Percentiles rank a stretch among this genome's conserved stretches.
These are phyloP conservation scores for Cyclotella atomus DNA, from an alignment of 108 stramenopile genomes.

Conservation along the genomic window DNA sequence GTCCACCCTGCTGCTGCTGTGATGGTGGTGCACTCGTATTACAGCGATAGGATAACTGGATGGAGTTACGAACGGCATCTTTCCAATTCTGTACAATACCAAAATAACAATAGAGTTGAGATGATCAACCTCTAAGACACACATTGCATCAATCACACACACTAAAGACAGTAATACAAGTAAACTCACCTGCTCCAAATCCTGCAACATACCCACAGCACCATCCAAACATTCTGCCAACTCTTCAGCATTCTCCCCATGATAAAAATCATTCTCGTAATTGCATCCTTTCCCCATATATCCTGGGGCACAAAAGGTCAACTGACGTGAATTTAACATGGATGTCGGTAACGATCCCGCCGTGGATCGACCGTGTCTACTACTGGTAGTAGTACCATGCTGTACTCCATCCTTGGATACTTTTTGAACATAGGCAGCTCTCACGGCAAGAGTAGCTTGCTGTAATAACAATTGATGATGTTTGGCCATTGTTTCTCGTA, in stretches of 20 bases:
- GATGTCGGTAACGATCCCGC: constrained; percentile 10
- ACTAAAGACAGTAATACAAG: background rate
- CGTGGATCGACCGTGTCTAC: no score
- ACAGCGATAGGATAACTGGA: constrained; percentile 51
- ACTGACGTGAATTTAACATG: constrained; percentile 22
- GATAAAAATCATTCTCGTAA: constrained; percentile 38
- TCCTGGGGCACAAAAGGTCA: constrained; percentile 21
- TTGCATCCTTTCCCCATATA: constrained; percentile 19
- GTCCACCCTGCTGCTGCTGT: constrained; percentile 1
- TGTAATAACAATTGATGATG: constrained; percentile 86
- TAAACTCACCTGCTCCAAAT: constrained; percentile 73
- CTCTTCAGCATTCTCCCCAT: constrained; percentile 74
- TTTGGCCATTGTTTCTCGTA: constrained; percentile 55
- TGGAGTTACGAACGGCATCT: constrained; percentile 81
- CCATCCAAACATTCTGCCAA: constrained; percentile 81
- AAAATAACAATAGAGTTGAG: background rate
- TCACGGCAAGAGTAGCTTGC: constrained; percentile 75
- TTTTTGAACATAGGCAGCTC: constrained; percentile 68
- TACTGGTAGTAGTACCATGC: no score
- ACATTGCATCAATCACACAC: background rate
- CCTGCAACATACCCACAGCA: constrained; percentile 87
- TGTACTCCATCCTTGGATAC: constrained; percentile 29
- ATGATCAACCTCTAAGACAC: background rate
- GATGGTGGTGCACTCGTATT: background rate
- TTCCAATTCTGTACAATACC: constrained; percentile 84